Base-by-base conservation (phyloP, 23 red algal genomes). In the Gracilaria domingensis region DNA sequence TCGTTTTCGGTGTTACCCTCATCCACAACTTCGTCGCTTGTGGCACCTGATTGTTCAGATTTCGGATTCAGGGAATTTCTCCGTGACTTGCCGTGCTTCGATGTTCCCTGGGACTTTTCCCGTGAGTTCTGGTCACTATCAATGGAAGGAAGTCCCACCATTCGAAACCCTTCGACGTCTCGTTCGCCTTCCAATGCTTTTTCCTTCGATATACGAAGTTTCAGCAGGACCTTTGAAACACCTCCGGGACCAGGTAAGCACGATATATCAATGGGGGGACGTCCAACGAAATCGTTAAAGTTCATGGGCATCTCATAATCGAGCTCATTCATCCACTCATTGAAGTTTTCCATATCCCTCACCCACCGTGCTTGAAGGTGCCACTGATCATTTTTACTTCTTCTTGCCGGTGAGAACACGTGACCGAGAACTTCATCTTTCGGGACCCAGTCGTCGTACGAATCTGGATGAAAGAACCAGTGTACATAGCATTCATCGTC, bases 311-410 rank as follows among this genome's bases (percentile, higher is more conserved):
- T 91, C 47, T 98, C 95, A 66, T 98, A 98, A 76, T 98, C 95
- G 29, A 88, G 88, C 73, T 98, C 95, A 84, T 98, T 98, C 65
- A 89, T 85, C 95, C 95, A 98, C 20, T 98, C 95, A 48, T 98
- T 98, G 62, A 93, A 91, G 45, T 66, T 65, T 34, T 94, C 84
- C 17, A 83, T 66, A 81, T 98, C 95, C n/a, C 89, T 40, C 12
- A 90, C 47, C 86, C 86, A 98, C 5, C 95, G 73, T 23, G 83
- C 77, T 73, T 94, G 90, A 45, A 98, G 75, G 53, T 98, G 95
- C 95, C 95, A 98, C 35, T 83, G 79, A 18, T 83, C 79, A 8
- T 64, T 40, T 29, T 83, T 38, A 21, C 44, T 76, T 57, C 83
- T 65, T 24, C 84, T 57, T 23, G 58, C 23, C 38, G 82, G 71